Conservation (phyloP, 345 rosid species). For the Nasturtium officinale region DNA sequence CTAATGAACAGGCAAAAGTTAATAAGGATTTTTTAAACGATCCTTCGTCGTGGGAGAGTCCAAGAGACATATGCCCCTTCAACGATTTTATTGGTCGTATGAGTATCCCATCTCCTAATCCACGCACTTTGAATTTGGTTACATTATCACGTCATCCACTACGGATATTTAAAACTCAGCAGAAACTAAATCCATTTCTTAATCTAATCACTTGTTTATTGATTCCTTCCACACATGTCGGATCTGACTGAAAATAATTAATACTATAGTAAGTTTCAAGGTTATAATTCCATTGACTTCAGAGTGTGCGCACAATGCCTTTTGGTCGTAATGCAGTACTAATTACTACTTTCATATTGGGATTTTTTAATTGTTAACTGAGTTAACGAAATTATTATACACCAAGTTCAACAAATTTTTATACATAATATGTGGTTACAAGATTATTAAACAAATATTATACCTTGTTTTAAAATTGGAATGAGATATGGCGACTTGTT, state of each 20-base stretch:
- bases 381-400: neutral
- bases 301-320: constrained; percentile 3
- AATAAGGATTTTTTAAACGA: neutral
- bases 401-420: neutral
- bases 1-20: constrained; percentile 31
- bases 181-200: neutral
- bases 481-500: neutral
- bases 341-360: neutral
- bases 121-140: constrained; percentile 28
- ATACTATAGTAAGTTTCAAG: constrained; percentile 13
- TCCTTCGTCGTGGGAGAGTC: constrained; percentile 42
- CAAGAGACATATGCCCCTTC: constrained; percentile 51
- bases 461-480: neutral
- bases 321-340: constrained; percentile 4
- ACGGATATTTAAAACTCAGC: neutral
- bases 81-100: constrained; percentile 37
- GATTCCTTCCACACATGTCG: constrained; percentile 39
- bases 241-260: constrained; percentile 12
- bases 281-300: constrained; percentile 27
- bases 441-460: neutral
- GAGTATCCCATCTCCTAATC: constrained; percentile 35
- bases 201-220: constrained; percentile 13
- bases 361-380: neutral
- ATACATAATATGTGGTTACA: neutral
- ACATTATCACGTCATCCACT: constrained; percentile 34